Evolutionary conservation across 2,329 filamentous ascomycete genomes (phyloP), one percentile per base, ranked within the genome.

Genomic region (Lomentospora prolificans): DNA sequence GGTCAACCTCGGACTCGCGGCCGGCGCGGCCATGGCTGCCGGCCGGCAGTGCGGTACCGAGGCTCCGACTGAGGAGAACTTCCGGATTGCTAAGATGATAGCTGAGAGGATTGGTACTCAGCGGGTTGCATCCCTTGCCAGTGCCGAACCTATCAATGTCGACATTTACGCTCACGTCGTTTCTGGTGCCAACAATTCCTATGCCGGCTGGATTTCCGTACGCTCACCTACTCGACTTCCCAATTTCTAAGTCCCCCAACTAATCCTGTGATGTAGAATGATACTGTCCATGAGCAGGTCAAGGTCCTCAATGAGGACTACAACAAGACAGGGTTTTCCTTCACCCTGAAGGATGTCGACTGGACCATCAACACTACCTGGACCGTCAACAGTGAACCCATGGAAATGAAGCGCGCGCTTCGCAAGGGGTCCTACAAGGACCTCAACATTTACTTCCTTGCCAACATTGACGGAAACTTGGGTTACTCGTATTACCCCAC

Each of bases 401-500:
- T 67, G 53, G 65, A 60, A 2, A 77, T 77, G 74, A 77, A 76
- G 69, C 62, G 57, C 39, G 62, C 68, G 25, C 73, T 78, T 8
- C 73, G 72, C 58, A 68, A 72, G 64, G 75, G 75, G 50, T 66
- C 67, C 57, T 77, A 76, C 64, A 58, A 58, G 24, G 63, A 63
- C n/a, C 66, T 70, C 5, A 70, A 66, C 60, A 61, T 74, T 39
- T 70, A 73, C 57, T 67, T 69, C 48, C 19, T 44, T 8, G 28
- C 64, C 17, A 58, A 63, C 53, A 63, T 75, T 46, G 66, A 64
- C 55, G 65, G 65, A 52, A 64, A 70, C 53, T 65, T 74, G 4
- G 75, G 75, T n/a, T 75, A 73, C 64, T 75, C 73, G 67, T 72
- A 71, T 64, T 75, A 74, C 65, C 74, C 75, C 6, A 63, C 65